These are phyloP conservation scores for Cucumis melo DNA, from an alignment of 306 rosid genomes.

Conservation along the genomic window DNA sequence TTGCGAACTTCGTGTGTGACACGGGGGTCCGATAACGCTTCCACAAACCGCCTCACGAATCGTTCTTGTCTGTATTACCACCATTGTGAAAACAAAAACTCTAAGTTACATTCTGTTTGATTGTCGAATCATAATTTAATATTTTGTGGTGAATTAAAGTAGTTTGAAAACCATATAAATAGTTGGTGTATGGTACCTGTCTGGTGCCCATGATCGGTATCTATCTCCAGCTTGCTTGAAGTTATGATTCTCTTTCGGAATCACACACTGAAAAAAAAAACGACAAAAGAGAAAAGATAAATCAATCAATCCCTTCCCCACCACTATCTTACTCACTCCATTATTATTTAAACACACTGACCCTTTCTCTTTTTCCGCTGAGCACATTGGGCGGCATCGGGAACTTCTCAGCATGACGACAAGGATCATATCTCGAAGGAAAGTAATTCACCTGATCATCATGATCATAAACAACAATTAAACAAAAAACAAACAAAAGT, in stretches of 20 bases:
- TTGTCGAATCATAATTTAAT: too few species aligned
- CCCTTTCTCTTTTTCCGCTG: slow-evolving; percentile 70
- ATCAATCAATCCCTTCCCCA: too few species aligned
- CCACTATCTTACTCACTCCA: not conserved
- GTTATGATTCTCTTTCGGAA: slow-evolving; percentile 72
- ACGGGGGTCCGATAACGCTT: slow-evolving; percentile 62
- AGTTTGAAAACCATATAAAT: too few species aligned
- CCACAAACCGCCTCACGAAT: slow-evolving; percentile 50
- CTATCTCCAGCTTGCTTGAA: slow-evolving; percentile 92
- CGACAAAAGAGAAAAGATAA: not conserved
- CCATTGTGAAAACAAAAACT: too few species aligned
- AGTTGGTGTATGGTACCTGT: slow-evolving; percentile 34
- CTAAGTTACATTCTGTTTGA: too few species aligned
- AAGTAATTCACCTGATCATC: slow-evolving; percentile 60
- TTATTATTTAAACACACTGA: not conserved
- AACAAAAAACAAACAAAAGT: not conserved
- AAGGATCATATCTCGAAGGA: slow-evolving; percentile 73
- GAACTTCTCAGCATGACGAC: slow-evolving; percentile 62
- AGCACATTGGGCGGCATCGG: slow-evolving; percentile 43
- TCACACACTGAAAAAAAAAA: slow-evolving; percentile 25
- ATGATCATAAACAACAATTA: too few species aligned
- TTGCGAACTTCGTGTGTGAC: slow-evolving; percentile 83
- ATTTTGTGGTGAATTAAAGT: too few species aligned
- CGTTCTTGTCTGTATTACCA: slow-evolving; percentile 61
- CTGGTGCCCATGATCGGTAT: slow-evolving; percentile 71